Evolutionary conservation across 768 basidiomycete genomes (phyloP), one percentile per base, ranked within the genome.

Genomic region (Amanita pseudoporphyria): DNA sequence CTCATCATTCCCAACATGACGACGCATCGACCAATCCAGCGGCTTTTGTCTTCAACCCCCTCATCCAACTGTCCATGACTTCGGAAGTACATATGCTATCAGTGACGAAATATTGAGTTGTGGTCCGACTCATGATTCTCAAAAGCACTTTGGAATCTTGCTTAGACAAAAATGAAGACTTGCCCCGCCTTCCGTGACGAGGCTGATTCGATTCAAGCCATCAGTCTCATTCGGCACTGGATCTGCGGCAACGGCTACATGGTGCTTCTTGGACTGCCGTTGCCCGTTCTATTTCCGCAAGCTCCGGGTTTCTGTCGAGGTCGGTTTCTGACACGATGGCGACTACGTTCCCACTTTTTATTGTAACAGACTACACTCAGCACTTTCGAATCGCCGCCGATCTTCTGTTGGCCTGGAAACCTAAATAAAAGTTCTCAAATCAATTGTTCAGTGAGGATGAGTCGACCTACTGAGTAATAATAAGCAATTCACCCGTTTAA

Each of bases 241-340:
- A 12, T 75, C 72, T 0, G 71, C 79, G 19, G 62, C 26, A 4
- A 69, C 58, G 0, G 74, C 76, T 0, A 78, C 79, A 13, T 60
- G 56, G 9, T 77, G 70, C 60, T 79, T 71, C 51, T 69, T 62
- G n/a, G n/a, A n/a, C n/a, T n/a, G n/a, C n/a, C n/a, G n/a, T n/a
- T n/a, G n/a, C n/a, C n/a, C 35, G 18, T 3, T 47, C 12, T 1
- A 47, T n/a, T 33, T 47, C 46, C 16, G 7, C 6, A 33, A 47
- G 46, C n/a, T 30, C 39, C 12, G 47, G 47, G n/a, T 49, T 49
- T 3, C 19, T 41, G 13, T 49, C 39, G 1, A 19, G 14, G 47
- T 49, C 33, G 7, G 49, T 44, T 30, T 50, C 49, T 10, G 49
- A 12, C 6, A 41, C 49, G 12, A 51, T 42, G 18, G 49, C 49